Evolutionary conservation across 768 basidiomycete species (phyloP), one percentile per base, ranked within the genome.

Genomic region (Suillus subluteus): DNA sequence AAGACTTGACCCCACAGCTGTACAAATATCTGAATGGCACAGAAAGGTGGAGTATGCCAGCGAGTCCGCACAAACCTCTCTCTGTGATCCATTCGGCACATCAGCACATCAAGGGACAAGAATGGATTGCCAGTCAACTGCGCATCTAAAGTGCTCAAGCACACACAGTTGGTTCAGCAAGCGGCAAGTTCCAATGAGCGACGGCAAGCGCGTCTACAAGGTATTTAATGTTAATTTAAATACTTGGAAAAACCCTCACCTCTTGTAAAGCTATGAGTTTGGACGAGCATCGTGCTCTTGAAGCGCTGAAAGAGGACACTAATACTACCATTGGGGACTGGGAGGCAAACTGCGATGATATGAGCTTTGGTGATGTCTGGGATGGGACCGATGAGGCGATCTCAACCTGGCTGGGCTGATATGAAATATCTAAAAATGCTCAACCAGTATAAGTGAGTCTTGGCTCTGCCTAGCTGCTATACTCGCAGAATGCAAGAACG

Each of bases 341-440:
- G 18, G 23, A 50, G 48, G 59, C 32, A 8, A 32, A 44, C 23
- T 32, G 6, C 0, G 62, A 62, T 4, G 44, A 62, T 13, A 21
- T 63, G 26, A 43, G 26, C 23, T 52, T 66, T 23, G 38, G 50
- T 1, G 50, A 66, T 41, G 21, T 66, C 4, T 44, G 50, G 6
- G 50, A 66, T 38, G 65, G 65, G 1, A 54, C 44, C 0, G n/a
- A n/a, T n/a, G n/a, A n/a, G n/a, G n/a, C n/a, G n/a, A n/a, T n/a
- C n/a, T n/a, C n/a, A n/a, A n/a, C n/a, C n/a, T n/a, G n/a, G n/a
- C n/a, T n/a, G n/a, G n/a, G n/a, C n/a, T n/a, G n/a, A n/a, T n/a
- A n/a, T n/a, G n/a, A n/a, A n/a, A n/a, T n/a, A n/a, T n/a, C n/a
- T n/a, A n/a, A n/a, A n/a, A n/a, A n/a, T n/a, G n/a, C n/a, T n/a